Percentiles rank a stretch among this genome's conserved stretches.
Evolutionary conservation across 2,329 filamentous ascomycete genomes (phyloP).

Genomic region (Aspergillus felis): DNA sequence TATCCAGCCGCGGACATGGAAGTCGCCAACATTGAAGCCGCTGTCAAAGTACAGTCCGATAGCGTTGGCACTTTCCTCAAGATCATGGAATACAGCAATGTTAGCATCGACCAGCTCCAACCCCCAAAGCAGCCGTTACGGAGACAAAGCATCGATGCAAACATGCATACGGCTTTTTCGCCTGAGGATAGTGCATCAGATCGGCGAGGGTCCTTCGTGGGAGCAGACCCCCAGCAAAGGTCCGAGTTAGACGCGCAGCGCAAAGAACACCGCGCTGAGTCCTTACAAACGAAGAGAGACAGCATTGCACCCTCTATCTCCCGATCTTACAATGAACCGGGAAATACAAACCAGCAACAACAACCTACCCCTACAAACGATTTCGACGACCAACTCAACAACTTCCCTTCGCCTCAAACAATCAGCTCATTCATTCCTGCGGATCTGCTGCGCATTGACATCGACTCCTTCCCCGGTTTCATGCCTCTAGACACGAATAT

Average conservation of each 20-base stretch:
- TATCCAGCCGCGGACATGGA: conserved; percentile 83
- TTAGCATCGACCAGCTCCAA: conserved; percentile 7
- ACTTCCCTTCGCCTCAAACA: not conserved
- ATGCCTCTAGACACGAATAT: conserved; percentile 4
- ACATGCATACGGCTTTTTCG: conserved; percentile 5
- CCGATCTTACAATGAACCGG: not conserved
- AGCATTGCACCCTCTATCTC: not conserved
- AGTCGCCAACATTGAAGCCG: conserved; percentile 32
- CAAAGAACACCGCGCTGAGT: not conserved
- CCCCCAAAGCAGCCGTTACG: not conserved
- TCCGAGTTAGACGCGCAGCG: not conserved
- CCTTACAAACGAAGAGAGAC: conserved; percentile 1
- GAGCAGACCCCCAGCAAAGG: not conserved
- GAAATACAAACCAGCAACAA: conserved; percentile 4
- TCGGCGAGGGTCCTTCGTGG: conserved; percentile 9
- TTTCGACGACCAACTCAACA: conserved; percentile 21
- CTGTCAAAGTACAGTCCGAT: conserved; percentile 28
- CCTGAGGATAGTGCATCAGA: conserved; percentile 2
- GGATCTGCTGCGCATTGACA: conserved; percentile 22
- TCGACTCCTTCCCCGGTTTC: conserved; percentile 21
- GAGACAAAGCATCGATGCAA: conserved; percentile 16
- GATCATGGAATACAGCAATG: conserved; percentile 29
- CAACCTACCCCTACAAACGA: conserved; percentile 19
- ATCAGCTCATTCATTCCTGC: conserved; percentile 14
- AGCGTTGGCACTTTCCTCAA: conserved; percentile 26